These are phyloP conservation scores for Zygosaccharomyces siamensis DNA, from an alignment of 805 yeast genomes.

Conservation along the genomic window DNA sequence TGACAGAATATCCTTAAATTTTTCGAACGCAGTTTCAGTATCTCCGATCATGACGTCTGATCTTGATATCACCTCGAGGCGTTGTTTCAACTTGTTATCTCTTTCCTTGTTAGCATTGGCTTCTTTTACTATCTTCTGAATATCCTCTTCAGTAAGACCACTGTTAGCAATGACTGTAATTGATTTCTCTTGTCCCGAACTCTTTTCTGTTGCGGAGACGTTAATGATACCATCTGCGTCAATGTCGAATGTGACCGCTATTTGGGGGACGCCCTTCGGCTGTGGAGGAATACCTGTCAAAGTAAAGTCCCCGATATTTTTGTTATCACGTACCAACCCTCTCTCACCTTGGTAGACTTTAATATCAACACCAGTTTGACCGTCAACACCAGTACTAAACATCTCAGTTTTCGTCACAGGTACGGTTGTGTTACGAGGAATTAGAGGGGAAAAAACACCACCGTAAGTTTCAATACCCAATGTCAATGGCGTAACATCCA, in stretches of 20 bases:
- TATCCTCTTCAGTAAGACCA: constrained; percentile 65
- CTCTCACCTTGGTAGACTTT: constrained; percentile 81
- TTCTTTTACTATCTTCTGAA: constrained; percentile 56
- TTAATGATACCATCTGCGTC: constrained; percentile 82
- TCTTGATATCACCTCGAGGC: constrained; percentile 65
- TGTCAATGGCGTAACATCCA: constrained; percentile 81
- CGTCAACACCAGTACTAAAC: constrained; percentile 79
- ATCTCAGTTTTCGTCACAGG: constrained; percentile 71
- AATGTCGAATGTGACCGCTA: constrained; percentile 69
- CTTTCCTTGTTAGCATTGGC: constrained; percentile 57
- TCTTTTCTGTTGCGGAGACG: constrained; percentile 75
- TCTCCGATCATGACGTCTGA: constrained; percentile 77
- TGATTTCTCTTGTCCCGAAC: constrained; percentile 63
- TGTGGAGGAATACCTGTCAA: constrained; percentile 68
- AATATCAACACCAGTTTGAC: constrained; percentile 78
- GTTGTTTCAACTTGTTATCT: constrained; percentile 56
- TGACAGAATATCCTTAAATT: constrained; percentile 45
- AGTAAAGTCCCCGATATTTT: constrained; percentile 68
- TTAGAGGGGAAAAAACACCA: constrained; percentile 74
- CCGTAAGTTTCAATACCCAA: constrained; percentile 83
- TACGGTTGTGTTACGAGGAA: constrained; percentile 71
- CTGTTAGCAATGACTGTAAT: constrained; percentile 68
- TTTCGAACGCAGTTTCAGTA: constrained; percentile 74
- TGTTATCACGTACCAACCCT: constrained; percentile 71
- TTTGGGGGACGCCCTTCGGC: constrained; percentile 77